Evolutionary conservation across 1,284 basidiomycete genomes (phyloP).

Genomic region (Fomitopsis betulina): DNA sequence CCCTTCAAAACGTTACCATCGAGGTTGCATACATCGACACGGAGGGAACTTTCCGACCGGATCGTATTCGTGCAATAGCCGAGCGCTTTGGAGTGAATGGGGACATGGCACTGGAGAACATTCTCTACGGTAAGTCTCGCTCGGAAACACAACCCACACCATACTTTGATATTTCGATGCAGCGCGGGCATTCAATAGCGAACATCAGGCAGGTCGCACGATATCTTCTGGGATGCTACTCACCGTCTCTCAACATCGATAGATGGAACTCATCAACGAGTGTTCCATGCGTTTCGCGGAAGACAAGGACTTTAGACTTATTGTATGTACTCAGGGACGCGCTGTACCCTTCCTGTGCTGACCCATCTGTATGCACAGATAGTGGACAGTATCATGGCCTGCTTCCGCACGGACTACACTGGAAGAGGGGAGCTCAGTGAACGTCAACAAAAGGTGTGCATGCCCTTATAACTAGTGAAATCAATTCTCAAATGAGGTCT

Average conservation of each 20-base stretch:
- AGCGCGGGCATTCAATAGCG: constrained; percentile 84
- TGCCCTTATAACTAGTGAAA: background rate
- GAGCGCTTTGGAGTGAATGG: constrained; percentile 89
- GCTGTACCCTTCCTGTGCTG: background rate
- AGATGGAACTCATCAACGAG: constrained; percentile 88
- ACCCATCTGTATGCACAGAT: constrained; percentile 46
- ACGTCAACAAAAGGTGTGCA: constrained; percentile 79
- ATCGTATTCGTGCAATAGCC: constrained; percentile 84
- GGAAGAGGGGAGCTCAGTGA: constrained; percentile 91
- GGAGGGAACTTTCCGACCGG: constrained; percentile 92
- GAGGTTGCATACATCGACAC: constrained; percentile 93
- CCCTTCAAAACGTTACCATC: too few relatives aligned
- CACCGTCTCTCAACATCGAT: background rate
- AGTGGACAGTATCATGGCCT: constrained; percentile 92
- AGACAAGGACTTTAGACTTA: constrained; percentile 73
- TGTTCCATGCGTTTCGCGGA: constrained; percentile 80
- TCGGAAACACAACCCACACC: background rate
- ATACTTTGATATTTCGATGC: background rate
- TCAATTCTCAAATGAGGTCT: background rate
- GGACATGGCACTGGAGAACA: constrained; percentile 83
- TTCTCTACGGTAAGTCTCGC: constrained; percentile 63
- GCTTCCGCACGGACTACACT: constrained; percentile 90
- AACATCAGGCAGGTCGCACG: constrained; percentile 61
- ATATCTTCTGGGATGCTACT: background rate
- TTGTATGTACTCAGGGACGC: constrained; percentile 38